A percentile compares a stretch with the other conserved stretches of the same genome.
Conservation (phyloP, 1,284 basidiomycete species). For the Boletus semigastroideus region DNA sequence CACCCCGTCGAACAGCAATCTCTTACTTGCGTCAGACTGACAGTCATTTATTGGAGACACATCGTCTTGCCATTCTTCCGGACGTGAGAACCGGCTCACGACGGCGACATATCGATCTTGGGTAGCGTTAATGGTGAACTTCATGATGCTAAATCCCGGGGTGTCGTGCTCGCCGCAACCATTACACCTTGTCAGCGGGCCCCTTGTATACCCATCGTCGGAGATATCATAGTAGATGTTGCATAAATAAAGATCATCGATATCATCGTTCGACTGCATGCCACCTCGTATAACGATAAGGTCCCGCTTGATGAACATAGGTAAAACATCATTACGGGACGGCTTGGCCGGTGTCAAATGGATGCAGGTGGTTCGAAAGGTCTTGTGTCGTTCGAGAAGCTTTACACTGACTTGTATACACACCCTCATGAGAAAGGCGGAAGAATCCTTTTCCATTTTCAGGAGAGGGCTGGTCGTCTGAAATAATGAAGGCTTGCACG, state of each 20-base stretch:
- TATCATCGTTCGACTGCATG: not conserved
- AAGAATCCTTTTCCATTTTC: not conserved
- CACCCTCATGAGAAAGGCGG: conserved; percentile 6
- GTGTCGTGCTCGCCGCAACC: rapidly evolving
- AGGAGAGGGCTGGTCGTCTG: not conserved
- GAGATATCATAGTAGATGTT: not conserved
- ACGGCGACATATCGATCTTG: not conserved
- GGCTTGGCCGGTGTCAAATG: not conserved
- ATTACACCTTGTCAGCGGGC: not conserved
- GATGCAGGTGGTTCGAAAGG: not conserved
- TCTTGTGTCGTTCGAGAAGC: not conserved
- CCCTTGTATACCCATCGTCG: not conserved
- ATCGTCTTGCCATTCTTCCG: not conserved
- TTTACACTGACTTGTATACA: not conserved
- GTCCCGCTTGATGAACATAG: not conserved
- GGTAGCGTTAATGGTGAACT: not conserved
- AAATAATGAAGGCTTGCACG: conserved; percentile 4
- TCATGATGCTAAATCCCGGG: not conserved
- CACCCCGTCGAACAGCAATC: not conserved
- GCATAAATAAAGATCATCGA: no score
- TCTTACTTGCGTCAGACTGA: no score
- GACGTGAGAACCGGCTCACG: not conserved
- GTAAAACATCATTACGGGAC: not conserved
- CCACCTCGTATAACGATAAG: not conserved
- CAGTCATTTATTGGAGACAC: not conserved